Evolutionary conservation across 768 basidiomycete genomes (phyloP), one percentile per base, ranked within the genome.

Genomic region (Trametes cingulata): DNA sequence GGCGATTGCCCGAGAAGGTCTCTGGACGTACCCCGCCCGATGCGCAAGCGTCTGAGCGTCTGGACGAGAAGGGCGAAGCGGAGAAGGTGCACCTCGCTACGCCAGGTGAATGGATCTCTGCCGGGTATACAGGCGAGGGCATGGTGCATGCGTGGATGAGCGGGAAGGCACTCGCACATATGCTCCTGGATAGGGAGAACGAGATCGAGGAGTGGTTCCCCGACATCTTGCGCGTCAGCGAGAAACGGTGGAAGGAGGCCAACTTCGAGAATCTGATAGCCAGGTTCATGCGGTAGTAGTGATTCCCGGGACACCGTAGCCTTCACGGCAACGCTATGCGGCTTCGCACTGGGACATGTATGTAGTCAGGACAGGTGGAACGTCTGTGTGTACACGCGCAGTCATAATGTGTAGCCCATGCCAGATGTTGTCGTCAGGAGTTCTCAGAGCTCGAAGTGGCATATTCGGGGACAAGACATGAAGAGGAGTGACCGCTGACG

Each of bases 81-180:
- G 12, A 47, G 22, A n/a, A 7, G 56, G 60, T 49, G 43, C 46
- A 57, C 39, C 17, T 57, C 19, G 69, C 71, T 2, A 74, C 77
- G 1, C 56, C 85, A 0, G 87, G 87, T 17, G 88, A 90, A 69
- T 90, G 88, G 89, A 78, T 90, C 15, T 76, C 84, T 15, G 87
- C 85, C 13, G 88, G 87, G 4, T 90, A 85, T 67, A 78, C 80
- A 0, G 88, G 88, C 0, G 88, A 91, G 63, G 88, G 88, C 1
- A 88, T 89, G 88, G 82, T 82, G 3, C 82, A 87, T 62, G 86
- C 85, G 0, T 88, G 87, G 86, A 68, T 85, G 69, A 78, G 84
- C 56, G 81, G 83, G 4, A 77, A 79, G 56, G 85, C 83, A 8
- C 69, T 88, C 19, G 87, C 84, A 12, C 64, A 74, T 52, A 87